phyloP scores from a whole-genome alignment of 2,329 filamentous ascomycete genomes.

The Pyrenochaeta sp. region DNA sequence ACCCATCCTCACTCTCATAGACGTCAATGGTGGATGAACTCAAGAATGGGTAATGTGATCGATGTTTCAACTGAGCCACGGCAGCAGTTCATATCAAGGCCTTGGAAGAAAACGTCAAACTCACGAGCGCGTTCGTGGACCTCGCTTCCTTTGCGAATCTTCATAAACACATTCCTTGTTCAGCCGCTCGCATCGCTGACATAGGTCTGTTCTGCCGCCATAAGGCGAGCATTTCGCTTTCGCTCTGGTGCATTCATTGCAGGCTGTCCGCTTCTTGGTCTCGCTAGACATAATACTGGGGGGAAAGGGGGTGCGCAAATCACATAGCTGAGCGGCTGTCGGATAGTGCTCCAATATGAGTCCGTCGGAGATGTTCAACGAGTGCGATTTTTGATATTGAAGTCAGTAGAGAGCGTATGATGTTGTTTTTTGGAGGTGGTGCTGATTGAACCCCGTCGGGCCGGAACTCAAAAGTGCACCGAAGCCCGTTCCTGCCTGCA shows the following conservation, averaged over 20 bases:
- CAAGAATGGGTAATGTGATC: too few relatives aligned
- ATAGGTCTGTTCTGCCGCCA: conserved; percentile 16
- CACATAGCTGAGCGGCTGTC: background rate
- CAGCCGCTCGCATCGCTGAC: conserved; percentile 33
- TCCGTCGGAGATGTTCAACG: background rate
- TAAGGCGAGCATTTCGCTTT: conserved; percentile 37
- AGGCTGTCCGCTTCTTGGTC: conserved; percentile 31
- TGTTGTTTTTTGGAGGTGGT: background rate
- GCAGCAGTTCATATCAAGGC: too few relatives aligned
- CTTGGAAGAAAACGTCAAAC: conserved; percentile 3
- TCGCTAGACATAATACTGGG: background rate
- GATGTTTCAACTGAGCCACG: too few relatives aligned
- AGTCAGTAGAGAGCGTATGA: background rate
- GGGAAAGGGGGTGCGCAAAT: background rate
- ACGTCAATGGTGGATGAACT: too few relatives aligned
- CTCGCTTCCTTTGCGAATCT: conserved; percentile 16
- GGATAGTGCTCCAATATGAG: background rate
- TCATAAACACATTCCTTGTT: conserved; percentile 28
- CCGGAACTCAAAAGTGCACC: conserved; percentile 1
- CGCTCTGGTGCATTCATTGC: conserved; percentile 28
- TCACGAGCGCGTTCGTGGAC: conserved; percentile 30
- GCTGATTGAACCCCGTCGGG: conserved; percentile 1
- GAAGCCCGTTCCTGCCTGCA: background rate
- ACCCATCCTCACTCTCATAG: too few relatives aligned
- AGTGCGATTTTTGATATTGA: background rate